Percentiles rank a stretch among this genome's conserved stretches.
Conservation (phyloP, 192 early-diverging fungal genomes). For the Entophlyctis luteolus region DNA sequence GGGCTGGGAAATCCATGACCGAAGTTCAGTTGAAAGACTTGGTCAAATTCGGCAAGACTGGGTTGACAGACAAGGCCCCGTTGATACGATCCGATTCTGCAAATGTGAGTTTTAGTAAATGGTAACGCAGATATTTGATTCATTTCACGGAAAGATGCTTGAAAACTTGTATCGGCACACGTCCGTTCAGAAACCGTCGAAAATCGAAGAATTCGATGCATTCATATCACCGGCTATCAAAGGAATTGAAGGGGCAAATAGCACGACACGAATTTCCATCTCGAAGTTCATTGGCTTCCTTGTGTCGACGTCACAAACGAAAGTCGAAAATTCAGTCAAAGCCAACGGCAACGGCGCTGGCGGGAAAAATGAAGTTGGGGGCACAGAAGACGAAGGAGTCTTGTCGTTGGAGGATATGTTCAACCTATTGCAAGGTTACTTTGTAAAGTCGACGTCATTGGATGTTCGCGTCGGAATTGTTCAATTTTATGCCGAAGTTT, state of each 20-base stretch:
- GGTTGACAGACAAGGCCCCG: conserved; percentile 68
- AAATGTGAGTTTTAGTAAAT: too few relatives aligned
- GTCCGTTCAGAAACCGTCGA: conserved; percentile 37
- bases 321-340: not conserved
- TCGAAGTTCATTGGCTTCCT: conserved; percentile 51
- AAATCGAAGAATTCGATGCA: conserved; percentile 53
- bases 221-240: conserved; percentile 46
- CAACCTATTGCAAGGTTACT: conserved; percentile 56
- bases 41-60: conserved; percentile 57
- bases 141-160: conserved; percentile 52
- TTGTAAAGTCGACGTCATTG: conserved; percentile 55
- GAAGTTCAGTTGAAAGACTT: conserved; percentile 73
- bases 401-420: conserved; percentile 69
- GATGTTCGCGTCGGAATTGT: conserved; percentile 74
- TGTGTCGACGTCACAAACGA: conserved; percentile 51
- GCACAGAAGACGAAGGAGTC: conserved; percentile 22
- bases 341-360: not conserved
- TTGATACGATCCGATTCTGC: conserved; percentile 60
- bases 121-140: too few relatives aligned
- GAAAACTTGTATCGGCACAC: conserved; percentile 50
- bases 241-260: conserved; percentile 47
- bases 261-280: conserved; percentile 45
- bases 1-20: conserved; percentile 66
- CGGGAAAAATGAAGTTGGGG: conserved; percentile 32
- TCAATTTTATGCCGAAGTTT: conserved; percentile 72